A percentile compares a stretch with the other conserved stretches of the same genome.
Evolutionary conservation across 2,329 filamentous ascomycete genomes (phyloP).

Genomic region (Pyrenochaeta sp.): DNA sequence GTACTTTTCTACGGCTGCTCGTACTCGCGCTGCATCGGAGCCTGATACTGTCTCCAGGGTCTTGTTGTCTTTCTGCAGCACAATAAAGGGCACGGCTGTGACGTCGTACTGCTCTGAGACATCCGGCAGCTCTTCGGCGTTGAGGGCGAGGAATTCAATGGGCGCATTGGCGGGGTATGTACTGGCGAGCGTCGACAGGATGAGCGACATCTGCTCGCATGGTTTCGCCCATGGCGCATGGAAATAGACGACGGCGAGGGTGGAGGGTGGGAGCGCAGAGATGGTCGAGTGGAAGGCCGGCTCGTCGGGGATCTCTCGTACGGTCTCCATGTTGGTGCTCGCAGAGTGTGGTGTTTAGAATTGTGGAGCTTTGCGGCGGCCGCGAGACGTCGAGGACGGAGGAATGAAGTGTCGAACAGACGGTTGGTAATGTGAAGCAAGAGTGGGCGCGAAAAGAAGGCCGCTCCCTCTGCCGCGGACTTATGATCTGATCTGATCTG

Average conservation of each 20-base stretch:
- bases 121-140: constrained; percentile 93
- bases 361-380: not conserved
- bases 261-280: constrained; percentile 71
- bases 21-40: constrained; percentile 85
- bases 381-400: not conserved
- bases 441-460: not conserved
- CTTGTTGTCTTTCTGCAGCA: constrained; percentile 77
- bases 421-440: not conserved
- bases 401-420: not conserved
- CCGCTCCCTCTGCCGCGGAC: not conserved
- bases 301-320: constrained; percentile 79
- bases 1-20: constrained; percentile 84
- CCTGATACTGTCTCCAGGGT: constrained; percentile 88
- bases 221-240: constrained; percentile 96
- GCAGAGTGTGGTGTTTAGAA: not conserved
- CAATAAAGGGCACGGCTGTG: constrained; percentile 90
- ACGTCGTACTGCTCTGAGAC: constrained; percentile 94
- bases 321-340: constrained; percentile 55
- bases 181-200: constrained; percentile 84
- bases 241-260: constrained; percentile 89
- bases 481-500: constrained; percentile 12
- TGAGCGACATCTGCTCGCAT: constrained; percentile 90
- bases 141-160: constrained; percentile 86
- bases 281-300: constrained; percentile 76
- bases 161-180: constrained; percentile 78